Base-by-base conservation (phyloP, 2,329 filamentous ascomycete genomes). In the Botrytis deweyae region DNA sequence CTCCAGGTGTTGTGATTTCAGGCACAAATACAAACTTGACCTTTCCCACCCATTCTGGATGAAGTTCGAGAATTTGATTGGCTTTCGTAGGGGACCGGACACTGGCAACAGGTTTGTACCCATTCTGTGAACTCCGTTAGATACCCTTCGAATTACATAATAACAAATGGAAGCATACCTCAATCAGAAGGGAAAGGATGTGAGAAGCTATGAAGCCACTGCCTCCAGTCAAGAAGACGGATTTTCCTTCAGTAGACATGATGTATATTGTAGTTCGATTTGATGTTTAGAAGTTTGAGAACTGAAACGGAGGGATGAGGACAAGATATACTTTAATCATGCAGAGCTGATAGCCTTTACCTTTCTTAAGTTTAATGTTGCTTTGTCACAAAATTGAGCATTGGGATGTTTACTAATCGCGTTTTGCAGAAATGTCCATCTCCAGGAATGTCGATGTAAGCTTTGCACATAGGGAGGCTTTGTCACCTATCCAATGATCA, bases 1-100 rank as follows among this genome's bases (percentile, higher is more conserved):
- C 92, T 33, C 87, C 87, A 22, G 89, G 86, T 76, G 88, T 81
- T 0, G 90, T 89, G 76, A 96, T 89, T 76, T 96, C 92, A 59
- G 88, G 86, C 25, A 95, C 91, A 52, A 80, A 83, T 64, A 83
- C 85, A 4, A 83, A 82, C 6, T 58, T 36, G 16, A 76, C 68
- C 33, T 72, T 75, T 36, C 71, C 72, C 38, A 70, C 72, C 12
- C 85, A 77, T 36, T 80, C 78, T 0, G 80, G 78, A 25, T 85
- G 79, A 0, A 83, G 82, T 3, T 82, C 75, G n/a, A 84, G 72
- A 40, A 87, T 82, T 1, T 80, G 78, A 2, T 81, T 74, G 4
- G 84, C 85, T 73, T 87, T 87, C 29, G 81, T 81, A 9, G 82
- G 74, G 0, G 83, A 83, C 22, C 86, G 81, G 7, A 83, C 83